Percentiles rank a stretch among this genome's conserved stretches.
phyloP scores from a whole-genome alignment of 441 rosid species.

The Lepidium campestre region DNA sequence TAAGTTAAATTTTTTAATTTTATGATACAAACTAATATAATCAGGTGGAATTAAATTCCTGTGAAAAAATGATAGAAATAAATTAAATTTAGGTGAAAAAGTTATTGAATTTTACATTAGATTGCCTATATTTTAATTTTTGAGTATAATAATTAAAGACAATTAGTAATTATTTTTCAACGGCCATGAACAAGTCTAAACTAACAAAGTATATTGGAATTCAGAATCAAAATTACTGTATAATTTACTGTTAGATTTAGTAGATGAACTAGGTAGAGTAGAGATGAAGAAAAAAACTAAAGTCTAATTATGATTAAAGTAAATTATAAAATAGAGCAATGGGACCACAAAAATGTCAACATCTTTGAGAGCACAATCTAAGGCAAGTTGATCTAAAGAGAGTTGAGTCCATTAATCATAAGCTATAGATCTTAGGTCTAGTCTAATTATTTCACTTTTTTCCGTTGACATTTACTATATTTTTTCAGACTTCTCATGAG shows the following conservation, averaged over 20 bases:
- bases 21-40: too few species aligned
- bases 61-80: too few species aligned
- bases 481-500: background rate
- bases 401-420: conserved; percentile 7
- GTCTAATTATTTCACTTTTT: conserved; percentile 3
- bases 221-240: background rate
- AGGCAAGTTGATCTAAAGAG: conserved; percentile 21
- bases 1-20: too few species aligned
- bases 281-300: background rate
- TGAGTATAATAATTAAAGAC: background rate
- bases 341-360: conserved; percentile 24
- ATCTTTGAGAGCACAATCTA: conserved; percentile 12
- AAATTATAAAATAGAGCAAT: background rate
- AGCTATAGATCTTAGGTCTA: conserved; percentile 16
- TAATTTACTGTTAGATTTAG: background rate
- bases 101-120: conserved; percentile 1
- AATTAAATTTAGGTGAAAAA: too few species aligned
- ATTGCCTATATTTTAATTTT: conserved; percentile 2
- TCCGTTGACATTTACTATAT: conserved; percentile 13
- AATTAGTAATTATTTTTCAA: background rate
- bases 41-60: too few species aligned
- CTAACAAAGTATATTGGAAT: background rate
- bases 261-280: background rate
- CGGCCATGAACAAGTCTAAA: background rate
- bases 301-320: background rate